A percentile compares a stretch with the other conserved stretches of the same genome.
Evolutionary conservation across 169 alveolate species (phyloP).

Genomic region (Toxoplasma gondii): DNA sequence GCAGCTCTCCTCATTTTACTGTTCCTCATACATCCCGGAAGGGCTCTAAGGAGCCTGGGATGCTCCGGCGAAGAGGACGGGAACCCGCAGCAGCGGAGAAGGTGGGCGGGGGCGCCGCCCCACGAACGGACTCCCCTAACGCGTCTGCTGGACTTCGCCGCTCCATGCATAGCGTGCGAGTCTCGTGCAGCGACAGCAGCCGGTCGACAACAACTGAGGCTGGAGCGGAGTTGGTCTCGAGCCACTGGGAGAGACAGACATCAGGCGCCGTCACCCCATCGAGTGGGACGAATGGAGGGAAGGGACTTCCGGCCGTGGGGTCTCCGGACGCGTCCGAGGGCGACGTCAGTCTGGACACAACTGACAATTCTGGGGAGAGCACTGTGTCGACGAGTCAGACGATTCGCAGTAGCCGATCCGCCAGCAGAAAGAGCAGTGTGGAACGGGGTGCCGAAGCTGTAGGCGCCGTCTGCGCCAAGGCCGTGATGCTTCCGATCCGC

Average conservation of each 20-base stretch:
- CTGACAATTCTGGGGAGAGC: background rate
- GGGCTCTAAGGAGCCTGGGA: background rate
- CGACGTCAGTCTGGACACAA: background rate
- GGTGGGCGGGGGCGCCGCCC: background rate
- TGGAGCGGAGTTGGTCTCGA: background rate
- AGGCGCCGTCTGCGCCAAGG: background rate
- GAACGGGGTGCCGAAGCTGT: background rate
- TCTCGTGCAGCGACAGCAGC: background rate
- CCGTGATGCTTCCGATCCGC: background rate
- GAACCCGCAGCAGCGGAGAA: background rate
- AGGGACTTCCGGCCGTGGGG: background rate
- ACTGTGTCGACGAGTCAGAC: background rate
- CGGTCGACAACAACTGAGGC: conserved; percentile 23
- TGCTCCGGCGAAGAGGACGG: background rate
- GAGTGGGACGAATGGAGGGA: background rate
- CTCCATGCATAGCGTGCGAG: background rate
- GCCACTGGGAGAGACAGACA: background rate
- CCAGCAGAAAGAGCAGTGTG: background rate
- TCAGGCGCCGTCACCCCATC: background rate
- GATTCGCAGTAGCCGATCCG: background rate
- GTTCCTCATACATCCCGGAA: background rate
- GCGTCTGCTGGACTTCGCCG: background rate
- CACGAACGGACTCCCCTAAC: background rate
- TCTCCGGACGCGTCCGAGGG: background rate
- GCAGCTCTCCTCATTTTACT: background rate